phyloP scores from a whole-genome alignment of 1,284 basidiomycete genomes.

The Coniophora puteana region DNA sequence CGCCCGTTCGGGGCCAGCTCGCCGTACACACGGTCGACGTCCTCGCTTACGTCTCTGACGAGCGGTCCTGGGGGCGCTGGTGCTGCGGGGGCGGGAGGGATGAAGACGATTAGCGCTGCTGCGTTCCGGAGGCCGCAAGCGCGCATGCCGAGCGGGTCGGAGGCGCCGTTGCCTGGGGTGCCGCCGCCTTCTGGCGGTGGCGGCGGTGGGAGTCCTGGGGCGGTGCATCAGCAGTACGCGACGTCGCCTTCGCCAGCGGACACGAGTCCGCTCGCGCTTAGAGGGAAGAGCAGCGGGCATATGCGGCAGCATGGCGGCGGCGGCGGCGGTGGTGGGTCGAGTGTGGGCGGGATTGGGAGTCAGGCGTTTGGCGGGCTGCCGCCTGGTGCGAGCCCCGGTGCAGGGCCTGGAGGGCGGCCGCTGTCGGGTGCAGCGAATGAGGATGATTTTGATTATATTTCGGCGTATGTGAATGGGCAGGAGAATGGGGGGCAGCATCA shows the following conservation, averaged over 20 bases:
- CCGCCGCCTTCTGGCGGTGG: background rate
- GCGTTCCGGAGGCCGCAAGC: conserved; percentile 62
- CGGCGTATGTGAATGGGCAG: conserved; percentile 41
- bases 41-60: conserved; percentile 27
- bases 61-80: conserved; percentile 11
- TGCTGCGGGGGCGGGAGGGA: conserved; percentile 22
- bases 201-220: conserved; percentile 5
- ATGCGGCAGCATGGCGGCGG: conserved; percentile 38
- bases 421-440: conserved; percentile 31
- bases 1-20: conserved; percentile 26
- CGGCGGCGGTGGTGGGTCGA: too few species aligned
- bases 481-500: conserved; percentile 7
- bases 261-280: conserved; percentile 44
- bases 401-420: conserved; percentile 17
- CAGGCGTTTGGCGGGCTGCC: too few species aligned
- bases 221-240: too few species aligned
- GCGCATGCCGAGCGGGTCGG: conserved; percentile 28
- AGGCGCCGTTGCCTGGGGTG: conserved; percentile 8
- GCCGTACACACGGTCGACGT: conserved; percentile 26
- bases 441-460: conserved; percentile 54
- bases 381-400: conserved; percentile 16
- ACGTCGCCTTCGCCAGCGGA: too few species aligned
- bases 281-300: too few species aligned
- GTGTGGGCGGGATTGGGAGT: too few species aligned
- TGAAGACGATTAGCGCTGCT: conserved; percentile 68